Evolutionary conservation across 495 filamentous ascomycete species (phyloP).

Genomic region (Wilcoxina mikolae): DNA sequence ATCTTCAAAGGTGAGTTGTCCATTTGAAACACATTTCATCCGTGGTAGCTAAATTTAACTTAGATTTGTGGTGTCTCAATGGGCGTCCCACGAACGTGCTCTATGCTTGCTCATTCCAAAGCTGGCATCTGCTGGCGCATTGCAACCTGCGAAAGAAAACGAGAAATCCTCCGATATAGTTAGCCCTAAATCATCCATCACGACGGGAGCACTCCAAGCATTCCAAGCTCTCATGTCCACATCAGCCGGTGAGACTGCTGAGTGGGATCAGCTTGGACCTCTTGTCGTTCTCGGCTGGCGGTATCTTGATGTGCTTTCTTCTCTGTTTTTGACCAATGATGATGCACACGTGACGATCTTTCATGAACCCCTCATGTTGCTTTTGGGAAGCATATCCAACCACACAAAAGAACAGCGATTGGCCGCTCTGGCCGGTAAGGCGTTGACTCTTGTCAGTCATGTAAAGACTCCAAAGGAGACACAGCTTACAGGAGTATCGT

Average conservation of each 20-base stretch:
- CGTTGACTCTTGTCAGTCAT: not conserved
- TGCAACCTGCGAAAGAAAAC: conserved; percentile 27
- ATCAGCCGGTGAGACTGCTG: not conserved
- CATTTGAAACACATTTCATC: not conserved
- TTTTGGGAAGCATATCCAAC: not conserved
- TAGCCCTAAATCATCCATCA: conserved; percentile 9
- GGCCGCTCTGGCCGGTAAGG: not conserved
- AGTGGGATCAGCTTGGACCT: not conserved
- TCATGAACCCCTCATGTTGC: not conserved
- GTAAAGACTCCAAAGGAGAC: not conserved
- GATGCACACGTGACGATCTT: not conserved
- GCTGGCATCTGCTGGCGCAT: conserved; percentile 42
- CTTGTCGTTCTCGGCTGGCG: not conserved
- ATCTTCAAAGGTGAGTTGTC: conserved; percentile 53
- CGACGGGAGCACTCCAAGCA: not conserved
- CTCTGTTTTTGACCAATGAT: not conserved
- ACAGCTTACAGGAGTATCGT: not conserved
- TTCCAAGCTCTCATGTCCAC: not conserved
- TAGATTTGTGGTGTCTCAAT: conserved; percentile 58
- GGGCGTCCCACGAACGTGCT: conserved; percentile 51
- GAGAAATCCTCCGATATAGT: conserved; percentile 7
- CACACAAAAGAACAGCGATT: not conserved
- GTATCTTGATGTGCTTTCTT: conserved; percentile 1
- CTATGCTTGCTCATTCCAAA: conserved; percentile 55
- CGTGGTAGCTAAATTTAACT: not conserved